A percentile compares a stretch with the other conserved stretches of the same genome.
Evolutionary conservation across 371 early-diverging fungal species (phyloP).

Genomic region (Dichotomocladium elegans): DNA sequence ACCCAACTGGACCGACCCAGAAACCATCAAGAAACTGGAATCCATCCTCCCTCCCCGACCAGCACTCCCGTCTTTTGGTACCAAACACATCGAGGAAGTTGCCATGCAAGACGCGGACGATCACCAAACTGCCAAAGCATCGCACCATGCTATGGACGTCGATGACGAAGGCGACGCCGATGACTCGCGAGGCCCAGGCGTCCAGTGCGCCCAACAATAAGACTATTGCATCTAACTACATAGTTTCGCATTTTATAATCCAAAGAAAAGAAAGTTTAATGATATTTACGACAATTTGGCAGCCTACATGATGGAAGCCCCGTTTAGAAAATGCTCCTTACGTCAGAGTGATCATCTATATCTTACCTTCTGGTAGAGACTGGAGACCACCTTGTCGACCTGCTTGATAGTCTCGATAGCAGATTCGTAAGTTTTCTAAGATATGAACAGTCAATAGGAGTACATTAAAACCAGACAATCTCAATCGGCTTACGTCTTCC

Average conservation of each 20-base stretch:
- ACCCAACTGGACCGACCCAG: conserved; percentile 72
- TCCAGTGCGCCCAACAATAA: conserved; percentile 97
- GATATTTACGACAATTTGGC: conserved; percentile 11
- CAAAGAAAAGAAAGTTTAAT: conserved; percentile 1
- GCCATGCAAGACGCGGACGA: conserved; percentile 75
- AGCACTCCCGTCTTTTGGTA: conserved; percentile 38
- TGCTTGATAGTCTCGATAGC: conserved; percentile 95
- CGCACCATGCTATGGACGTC: conserved; percentile 49
- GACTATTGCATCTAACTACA: background rate
- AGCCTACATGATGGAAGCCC: conserved; percentile 8
- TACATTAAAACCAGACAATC: background rate
- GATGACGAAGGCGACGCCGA: conserved; percentile 74
- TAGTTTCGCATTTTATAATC: background rate
- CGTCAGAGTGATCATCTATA: background rate
- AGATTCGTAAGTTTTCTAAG: conserved; percentile 83
- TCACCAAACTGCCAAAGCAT: conserved; percentile 57
- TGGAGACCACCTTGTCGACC: conserved; percentile 92
- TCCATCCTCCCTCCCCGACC: conserved; percentile 62
- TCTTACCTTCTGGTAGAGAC: conserved; percentile 84
- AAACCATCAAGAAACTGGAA: conserved; percentile 63
- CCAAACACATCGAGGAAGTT: conserved; percentile 67
- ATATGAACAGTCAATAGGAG: background rate
- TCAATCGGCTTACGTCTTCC: conserved; percentile 62
- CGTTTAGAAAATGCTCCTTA: background rate
- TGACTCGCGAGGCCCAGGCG: conserved; percentile 70